Conservation (phyloP, 164 flowering plant genomes). For the Annona cherimola region DNA sequence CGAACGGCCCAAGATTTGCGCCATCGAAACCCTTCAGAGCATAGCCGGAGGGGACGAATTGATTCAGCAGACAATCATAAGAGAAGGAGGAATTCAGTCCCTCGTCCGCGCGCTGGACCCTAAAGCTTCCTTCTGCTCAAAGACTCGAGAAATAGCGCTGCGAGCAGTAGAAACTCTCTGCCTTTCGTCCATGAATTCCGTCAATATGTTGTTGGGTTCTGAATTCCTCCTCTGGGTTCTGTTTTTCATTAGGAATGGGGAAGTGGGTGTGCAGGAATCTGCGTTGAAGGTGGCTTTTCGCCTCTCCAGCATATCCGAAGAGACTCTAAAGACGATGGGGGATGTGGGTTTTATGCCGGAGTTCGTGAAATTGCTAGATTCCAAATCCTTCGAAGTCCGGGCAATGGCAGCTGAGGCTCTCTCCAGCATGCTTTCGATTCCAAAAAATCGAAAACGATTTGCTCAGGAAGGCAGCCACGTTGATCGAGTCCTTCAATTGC, state of each 20-base stretch:
- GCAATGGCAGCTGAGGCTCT: slow-evolving; percentile 81
- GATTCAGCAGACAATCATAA: slow-evolving; percentile 33
- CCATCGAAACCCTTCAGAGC: slow-evolving; percentile 57
- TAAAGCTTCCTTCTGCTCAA: slow-evolving; percentile 31
- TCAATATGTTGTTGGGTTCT: slow-evolving; percentile 30
- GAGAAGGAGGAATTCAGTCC: slow-evolving; percentile 55
- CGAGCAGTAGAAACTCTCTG: slow-evolving; percentile 59
- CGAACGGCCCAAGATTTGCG: slow-evolving; percentile 43
- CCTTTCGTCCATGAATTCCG: slow-evolving; percentile 29
- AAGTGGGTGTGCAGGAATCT: slow-evolving; percentile 57
- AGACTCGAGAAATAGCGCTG: slow-evolving; percentile 48
- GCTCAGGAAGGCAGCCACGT: slow-evolving; percentile 54
- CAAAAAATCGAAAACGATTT: slow-evolving; percentile 57
- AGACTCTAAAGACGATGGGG: slow-evolving; percentile 66
- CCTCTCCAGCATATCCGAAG: slow-evolving; percentile 59
- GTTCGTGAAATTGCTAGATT: slow-evolving; percentile 54
- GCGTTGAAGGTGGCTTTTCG: slow-evolving; percentile 51
- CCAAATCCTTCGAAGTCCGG: slow-evolving; percentile 60
- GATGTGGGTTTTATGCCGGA: slow-evolving; percentile 77
- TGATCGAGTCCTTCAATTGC: slow-evolving; percentile 42
- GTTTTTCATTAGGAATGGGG: slow-evolving; percentile 45
- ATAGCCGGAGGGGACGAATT: slow-evolving; percentile 54
- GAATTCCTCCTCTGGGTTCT: slow-evolving; percentile 59
- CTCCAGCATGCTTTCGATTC: slow-evolving; percentile 41
- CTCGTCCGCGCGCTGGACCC: slow-evolving; percentile 54